phyloP scores from a whole-genome alignment of 768 basidiomycete species.

The Rubroboletus pulcherrimus region DNA sequence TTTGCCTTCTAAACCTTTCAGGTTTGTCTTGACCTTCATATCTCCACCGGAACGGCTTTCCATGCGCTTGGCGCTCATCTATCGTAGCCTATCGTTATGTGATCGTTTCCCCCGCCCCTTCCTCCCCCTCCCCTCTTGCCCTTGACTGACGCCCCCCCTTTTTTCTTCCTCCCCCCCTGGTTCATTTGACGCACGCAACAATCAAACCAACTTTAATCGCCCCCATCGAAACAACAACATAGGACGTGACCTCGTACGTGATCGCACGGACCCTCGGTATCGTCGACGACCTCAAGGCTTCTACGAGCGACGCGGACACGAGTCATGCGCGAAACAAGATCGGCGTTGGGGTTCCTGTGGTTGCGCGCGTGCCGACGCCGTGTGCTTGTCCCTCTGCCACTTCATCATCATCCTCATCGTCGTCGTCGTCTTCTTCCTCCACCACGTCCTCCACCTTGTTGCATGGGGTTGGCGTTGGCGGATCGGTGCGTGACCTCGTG shows the following conservation, averaged over 20 bases:
- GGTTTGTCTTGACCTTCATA: conserved; percentile 1
- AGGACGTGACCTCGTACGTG: conserved; percentile 81
- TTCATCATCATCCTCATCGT: neutral
- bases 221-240: neutral
- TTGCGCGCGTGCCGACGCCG: neutral
- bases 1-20: neutral
- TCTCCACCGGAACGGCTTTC: conserved; percentile 11
- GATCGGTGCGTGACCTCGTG: neutral
- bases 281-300: conserved; percentile 69
- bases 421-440: neutral
- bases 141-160: conserved; percentile 4
- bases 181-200: neutral
- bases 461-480: neutral
- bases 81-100: neutral
- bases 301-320: conserved; percentile 50
- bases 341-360: neutral
- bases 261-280: conserved; percentile 81
- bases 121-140: neutral
- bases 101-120: neutral
- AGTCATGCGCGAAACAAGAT: neutral
- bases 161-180: neutral
- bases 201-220: neutral
- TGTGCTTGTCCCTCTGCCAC: neutral
- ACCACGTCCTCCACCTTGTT: neutral
- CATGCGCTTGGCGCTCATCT: conserved; percentile 5